These are phyloP conservation scores for Microsporum audouinii DNA, from an alignment of 2,329 filamentous ascomycete species.

Conservation along the genomic window DNA sequence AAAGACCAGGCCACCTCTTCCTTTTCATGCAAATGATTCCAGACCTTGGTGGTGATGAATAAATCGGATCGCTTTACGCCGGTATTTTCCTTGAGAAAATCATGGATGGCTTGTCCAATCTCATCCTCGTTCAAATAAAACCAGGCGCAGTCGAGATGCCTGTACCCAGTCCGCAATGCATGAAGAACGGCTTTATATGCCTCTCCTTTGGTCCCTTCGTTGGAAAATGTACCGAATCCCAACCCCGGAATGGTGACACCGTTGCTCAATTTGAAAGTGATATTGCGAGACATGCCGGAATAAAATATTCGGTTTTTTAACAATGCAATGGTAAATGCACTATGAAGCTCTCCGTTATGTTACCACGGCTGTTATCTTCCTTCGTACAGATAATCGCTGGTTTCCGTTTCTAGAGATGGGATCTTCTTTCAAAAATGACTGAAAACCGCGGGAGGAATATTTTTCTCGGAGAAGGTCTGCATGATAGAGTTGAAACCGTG, in stretches of 20 bases:
- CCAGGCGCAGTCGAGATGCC: slow-evolving; percentile 43
- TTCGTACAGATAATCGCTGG: neutral
- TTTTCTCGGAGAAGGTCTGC: neutral
- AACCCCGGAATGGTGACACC: slow-evolving; percentile 38
- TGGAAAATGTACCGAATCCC: slow-evolving; percentile 47
- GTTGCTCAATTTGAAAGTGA: slow-evolving; percentile 37
- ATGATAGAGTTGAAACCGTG: neutral
- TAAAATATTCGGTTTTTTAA: slow-evolving; percentile 32
- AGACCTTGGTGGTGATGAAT: slow-evolving; percentile 57
- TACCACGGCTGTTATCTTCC: neutral
- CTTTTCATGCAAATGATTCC: slow-evolving; percentile 52
- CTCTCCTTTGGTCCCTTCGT: slow-evolving; percentile 24
- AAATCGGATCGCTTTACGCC: slow-evolving; percentile 53
- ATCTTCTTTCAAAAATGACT: neutral
- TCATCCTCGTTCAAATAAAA: slow-evolving; percentile 55
- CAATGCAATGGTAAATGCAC: slow-evolving; percentile 35
- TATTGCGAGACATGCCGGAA: slow-evolving; percentile 44
- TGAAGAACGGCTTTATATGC: slow-evolving; percentile 37
- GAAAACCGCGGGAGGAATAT: neutral
- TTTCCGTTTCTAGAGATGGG: neutral
- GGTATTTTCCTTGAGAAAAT: slow-evolving; percentile 48
- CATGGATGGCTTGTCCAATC: slow-evolving; percentile 37
- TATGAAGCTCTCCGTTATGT: neutral
- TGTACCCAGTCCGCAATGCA: slow-evolving; percentile 41
- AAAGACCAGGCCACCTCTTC: slow-evolving; percentile 45